Evolutionary conservation across 305 asterid genomes (phyloP).

Genomic region (Fraxinus greggii): DNA sequence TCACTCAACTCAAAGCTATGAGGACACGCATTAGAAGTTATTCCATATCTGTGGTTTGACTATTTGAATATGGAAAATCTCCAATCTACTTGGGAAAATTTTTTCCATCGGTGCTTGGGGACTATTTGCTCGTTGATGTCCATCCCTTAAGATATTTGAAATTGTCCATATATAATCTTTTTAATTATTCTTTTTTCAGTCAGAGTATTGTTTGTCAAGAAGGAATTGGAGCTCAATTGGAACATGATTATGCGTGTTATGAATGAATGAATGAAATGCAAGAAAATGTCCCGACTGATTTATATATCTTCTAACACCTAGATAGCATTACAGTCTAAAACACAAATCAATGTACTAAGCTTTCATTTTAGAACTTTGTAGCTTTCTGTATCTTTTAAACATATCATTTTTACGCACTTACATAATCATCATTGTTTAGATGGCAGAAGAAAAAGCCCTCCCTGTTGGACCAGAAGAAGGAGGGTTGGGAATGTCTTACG

Average conservation of each 20-base stretch:
- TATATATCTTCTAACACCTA: background rate
- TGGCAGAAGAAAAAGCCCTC: conserved; percentile 70
- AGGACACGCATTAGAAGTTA: background rate
- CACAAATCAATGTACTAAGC: background rate
- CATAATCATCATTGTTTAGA: conserved; percentile 26
- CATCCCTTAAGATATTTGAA: background rate
- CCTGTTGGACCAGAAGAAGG: conserved; percentile 81
- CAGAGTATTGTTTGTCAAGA: background rate
- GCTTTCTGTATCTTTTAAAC: background rate
- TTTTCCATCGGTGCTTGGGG: background rate
- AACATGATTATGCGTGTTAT: background rate
- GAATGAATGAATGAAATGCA: background rate
- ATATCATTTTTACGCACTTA: background rate
- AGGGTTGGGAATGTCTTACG: conserved; percentile 81
- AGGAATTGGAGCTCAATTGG: background rate
- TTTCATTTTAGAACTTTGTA: background rate
- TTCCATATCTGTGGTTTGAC: background rate
- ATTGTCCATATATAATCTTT: background rate
- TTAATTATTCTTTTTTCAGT: background rate
- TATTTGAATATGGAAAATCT: background rate
- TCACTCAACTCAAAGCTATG: background rate
- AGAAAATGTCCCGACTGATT: background rate
- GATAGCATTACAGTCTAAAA: background rate
- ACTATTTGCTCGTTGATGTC: background rate
- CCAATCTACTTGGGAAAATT: background rate